Evolutionary conservation across 2,329 filamentous ascomycete genomes (phyloP), one percentile per base, ranked within the genome.

Genomic region (Fusarium torreyae): DNA sequence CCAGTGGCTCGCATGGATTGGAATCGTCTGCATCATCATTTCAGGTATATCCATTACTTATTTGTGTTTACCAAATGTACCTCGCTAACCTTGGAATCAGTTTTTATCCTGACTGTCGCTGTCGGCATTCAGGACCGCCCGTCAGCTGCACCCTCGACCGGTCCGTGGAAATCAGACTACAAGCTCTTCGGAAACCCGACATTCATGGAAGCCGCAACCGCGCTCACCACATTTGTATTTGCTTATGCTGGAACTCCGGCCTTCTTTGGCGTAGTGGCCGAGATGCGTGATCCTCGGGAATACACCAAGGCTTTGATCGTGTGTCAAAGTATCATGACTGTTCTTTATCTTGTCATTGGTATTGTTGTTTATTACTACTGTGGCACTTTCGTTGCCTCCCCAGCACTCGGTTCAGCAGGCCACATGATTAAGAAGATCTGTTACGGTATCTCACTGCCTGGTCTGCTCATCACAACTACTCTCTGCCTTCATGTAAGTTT

Each of bases 341-440:
- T 75, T 10, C 77, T 74, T 7, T 80, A 79, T 45, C 50, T 75
- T 17, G 50, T 73, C 3, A 74, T 81, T 6, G 72, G 72, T 10
- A 65, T 76, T 4, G 79, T 83, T 0, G 77, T 84, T 5, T 84
- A 84, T 71, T 80, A 79, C 56, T 84, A 75, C 63, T 83, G 80
- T 59, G 82, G 83, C 0, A 80, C 79, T 0, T 83, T 79, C 57
- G 81, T 85, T 2, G 79, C 82, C 0, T 83, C 81, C 0, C 83
- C 82, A 0, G 80, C 82, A 7, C 76, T 85, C 5, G 83, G 82
- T 2, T 82, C 80, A 26, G 83, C 81, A 2, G 83, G 83, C 2
- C 14, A 44, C 1, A 57, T 70, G 4, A 75, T 82, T 46, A 84
- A 84, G 75, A 83, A 80, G 65, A 72, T 83, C n/a, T 75, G 74